Evolutionary conservation across 768 basidiomycete genomes (phyloP), one percentile per base, ranked within the genome.

Genomic region (Rubroboletus satanas): DNA sequence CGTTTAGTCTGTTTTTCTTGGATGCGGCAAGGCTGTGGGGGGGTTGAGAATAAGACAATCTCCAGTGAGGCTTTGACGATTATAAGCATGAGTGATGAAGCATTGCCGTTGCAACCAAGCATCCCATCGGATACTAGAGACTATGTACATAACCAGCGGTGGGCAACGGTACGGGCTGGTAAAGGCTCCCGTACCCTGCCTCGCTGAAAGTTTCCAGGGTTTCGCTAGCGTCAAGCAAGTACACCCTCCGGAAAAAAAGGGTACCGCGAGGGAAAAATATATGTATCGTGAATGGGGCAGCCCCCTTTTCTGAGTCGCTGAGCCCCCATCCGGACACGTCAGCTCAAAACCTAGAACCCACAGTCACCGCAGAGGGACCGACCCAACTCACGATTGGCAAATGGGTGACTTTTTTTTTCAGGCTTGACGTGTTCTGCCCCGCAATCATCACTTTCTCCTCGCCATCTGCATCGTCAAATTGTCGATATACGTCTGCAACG

Each of bases 401-500:
- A 35, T 18, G 23, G 18, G 9, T 8, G 18, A 11, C 12, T 18
- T 7, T 10, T 21, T 7, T 45, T 31, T 32, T 3, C n/a, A 17
- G 26, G 28, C 2, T 5, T 10, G 23, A n/a, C 37, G 18, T 12
- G 17, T 32, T n/a, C 6, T 8, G 18, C 15, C 46, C 15, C 7
- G 4, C 17, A 17, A n/a, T 32, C 5, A 14, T 79, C 70, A 88
- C 69, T 87, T 81, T 57, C 88, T 77, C 66, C 84, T 89, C 31
- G 89, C 87, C 84, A 92, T 89, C 70, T 93, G 91, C 63, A 89
- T 78, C 0, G 91, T 93, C 62, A 93, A 67, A 62, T 93, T 93
- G 66, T 93, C 90, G 65, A 92, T 91, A 65, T 93, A 93, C 83
- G 85, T 87, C 66, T 93, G 90, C 51, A 93, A 73, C 7, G 85